phyloP scores from a whole-genome alignment of 2,329 filamentous ascomycete genomes.

The Claviceps citrina region DNA sequence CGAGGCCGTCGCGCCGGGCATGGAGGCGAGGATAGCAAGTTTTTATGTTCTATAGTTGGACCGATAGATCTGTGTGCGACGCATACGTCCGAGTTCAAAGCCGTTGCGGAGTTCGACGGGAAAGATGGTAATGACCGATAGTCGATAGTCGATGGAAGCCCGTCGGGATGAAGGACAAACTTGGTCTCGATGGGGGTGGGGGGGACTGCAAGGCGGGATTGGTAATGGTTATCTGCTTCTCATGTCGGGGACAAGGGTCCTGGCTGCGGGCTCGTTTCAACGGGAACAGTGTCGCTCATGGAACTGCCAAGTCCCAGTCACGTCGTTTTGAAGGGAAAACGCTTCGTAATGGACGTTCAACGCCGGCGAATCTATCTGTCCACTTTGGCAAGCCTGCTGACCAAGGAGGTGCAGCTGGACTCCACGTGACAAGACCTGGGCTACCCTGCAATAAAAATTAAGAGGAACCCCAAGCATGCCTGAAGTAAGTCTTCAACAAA shows the following conservation, averaged over 20 bases:
- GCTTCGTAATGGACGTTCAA: no score
- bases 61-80: background rate
- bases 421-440: background rate
- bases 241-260: background rate
- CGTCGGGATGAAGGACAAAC: background rate
- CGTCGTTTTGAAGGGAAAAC: background rate
- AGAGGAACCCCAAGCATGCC: no score
- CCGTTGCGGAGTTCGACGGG: background rate
- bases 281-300: background rate
- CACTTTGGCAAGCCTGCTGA: background rate
- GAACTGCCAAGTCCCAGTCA: background rate
- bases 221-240: background rate
- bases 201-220: no score
- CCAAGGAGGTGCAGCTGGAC: background rate
- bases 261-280: background rate
- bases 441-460: background rate
- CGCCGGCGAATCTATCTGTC: background rate
- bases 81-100: background rate
- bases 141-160: background rate
- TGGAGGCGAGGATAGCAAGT: conserved; percentile 8
- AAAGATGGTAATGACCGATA: background rate
- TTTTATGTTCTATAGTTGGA: background rate
- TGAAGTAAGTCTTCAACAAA: no score
- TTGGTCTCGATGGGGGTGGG: background rate
- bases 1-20: conserved; percentile 36